Conservation (phyloP, 2,329 filamentous ascomycete genomes). For the Aschersonia sp. region DNA sequence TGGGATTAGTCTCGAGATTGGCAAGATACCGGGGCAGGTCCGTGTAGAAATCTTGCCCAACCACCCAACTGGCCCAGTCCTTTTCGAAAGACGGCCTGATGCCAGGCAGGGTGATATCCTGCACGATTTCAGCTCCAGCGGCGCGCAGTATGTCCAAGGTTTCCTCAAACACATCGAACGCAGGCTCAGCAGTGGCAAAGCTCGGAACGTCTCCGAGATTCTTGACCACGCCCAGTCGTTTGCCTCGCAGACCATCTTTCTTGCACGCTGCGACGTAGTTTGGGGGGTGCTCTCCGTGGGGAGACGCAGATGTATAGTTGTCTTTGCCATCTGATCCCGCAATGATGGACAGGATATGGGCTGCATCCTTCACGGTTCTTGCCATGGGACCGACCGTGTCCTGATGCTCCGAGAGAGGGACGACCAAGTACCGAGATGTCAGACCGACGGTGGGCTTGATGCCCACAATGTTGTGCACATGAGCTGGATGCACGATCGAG, state of each 20-base stretch:
- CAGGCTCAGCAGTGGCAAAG: neutral
- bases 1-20: constrained; percentile 41
- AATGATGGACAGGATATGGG: constrained; percentile 44
- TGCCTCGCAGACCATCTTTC: constrained; percentile 33
- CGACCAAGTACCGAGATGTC: constrained; percentile 44
- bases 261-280: constrained; percentile 48
- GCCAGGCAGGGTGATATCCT: constrained; percentile 15
- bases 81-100: constrained; percentile 6
- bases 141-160: constrained; percentile 34
- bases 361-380: constrained; percentile 47
- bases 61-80: constrained; percentile 22
- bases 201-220: neutral
- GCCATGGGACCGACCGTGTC: constrained; percentile 51
- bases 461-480: constrained; percentile 44
- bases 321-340: constrained; percentile 44
- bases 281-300: constrained; percentile 37
- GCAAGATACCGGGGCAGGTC: constrained; percentile 39
- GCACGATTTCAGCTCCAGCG: constrained; percentile 44
- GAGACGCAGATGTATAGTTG: constrained; percentile 45
- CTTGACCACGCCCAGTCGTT: constrained; percentile 41
- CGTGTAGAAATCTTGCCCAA: constrained; percentile 41
- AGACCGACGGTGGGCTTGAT: constrained; percentile 55
- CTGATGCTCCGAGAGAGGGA: constrained; percentile 48
- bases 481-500: constrained; percentile 41
- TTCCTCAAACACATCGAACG: constrained; percentile 27